A percentile compares a stretch with the other conserved stretches of the same genome.
Conservation (phyloP, 345 rosid species). For the Leavenworthia alabamica region DNA sequence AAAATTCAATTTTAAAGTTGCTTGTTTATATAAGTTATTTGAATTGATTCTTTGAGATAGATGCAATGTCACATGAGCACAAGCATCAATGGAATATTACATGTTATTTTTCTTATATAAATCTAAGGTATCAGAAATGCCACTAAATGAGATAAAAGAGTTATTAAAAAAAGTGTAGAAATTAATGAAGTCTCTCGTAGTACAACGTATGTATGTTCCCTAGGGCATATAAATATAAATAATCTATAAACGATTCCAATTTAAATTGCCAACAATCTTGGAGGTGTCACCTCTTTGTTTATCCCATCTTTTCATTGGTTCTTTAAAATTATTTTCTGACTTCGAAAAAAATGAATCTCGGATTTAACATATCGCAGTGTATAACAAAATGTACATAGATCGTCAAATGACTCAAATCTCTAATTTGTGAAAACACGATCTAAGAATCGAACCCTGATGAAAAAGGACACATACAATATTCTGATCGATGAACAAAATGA, state of each 20-base stretch:
- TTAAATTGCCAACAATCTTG: constrained; percentile 12
- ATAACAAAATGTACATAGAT: too few species aligned
- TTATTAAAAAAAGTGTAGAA: not conserved
- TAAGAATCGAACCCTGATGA: too few species aligned
- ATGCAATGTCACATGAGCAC: constrained; percentile 3
- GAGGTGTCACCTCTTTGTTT: constrained; percentile 11
- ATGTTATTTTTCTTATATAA: not conserved
- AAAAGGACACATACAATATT: too few species aligned
- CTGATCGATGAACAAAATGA: not conserved
- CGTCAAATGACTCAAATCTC: too few species aligned
- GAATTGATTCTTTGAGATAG: not conserved
- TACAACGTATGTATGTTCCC: constrained; percentile 29
- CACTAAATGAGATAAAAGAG: not conserved
- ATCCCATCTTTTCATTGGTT: not conserved
- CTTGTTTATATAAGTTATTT: not conserved
- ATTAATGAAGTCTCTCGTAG: not conserved
- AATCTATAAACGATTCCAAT: not conserved
- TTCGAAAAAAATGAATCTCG: not conserved
- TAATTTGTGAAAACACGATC: too few species aligned
- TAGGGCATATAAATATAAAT: constrained; percentile 15
- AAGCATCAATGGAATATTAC: constrained; percentile 4
- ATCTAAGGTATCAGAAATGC: not conserved
- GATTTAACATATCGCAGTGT: not conserved
- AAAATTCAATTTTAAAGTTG: not conserved
- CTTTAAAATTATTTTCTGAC: not conserved